phyloP scores from a whole-genome alignment of 257 asterid species.

The Primulina huaijiensis region DNA sequence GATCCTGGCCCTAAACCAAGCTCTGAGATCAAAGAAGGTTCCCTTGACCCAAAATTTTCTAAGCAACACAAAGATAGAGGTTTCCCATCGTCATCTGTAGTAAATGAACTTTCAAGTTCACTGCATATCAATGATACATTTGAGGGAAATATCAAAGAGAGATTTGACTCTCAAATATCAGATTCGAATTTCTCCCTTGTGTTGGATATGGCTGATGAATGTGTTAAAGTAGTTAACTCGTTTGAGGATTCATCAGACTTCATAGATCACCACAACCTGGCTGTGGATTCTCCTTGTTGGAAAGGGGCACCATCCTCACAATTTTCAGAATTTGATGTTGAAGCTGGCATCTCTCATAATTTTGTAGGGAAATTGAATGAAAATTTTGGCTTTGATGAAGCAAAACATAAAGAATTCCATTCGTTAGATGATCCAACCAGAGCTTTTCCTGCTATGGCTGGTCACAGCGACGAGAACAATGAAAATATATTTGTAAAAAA shows the following conservation, averaged over 20 bases:
- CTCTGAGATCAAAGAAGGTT: conserved; percentile 33
- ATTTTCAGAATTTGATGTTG: conserved; percentile 46
- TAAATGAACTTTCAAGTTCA: conserved; percentile 33
- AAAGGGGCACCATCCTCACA: conserved; percentile 74
- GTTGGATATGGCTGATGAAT: conserved; percentile 27
- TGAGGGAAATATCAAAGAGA: conserved; percentile 24
- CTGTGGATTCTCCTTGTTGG: conserved; percentile 98
- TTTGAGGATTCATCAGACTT: conserved; percentile 49
- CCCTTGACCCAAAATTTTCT: conserved; percentile 34
- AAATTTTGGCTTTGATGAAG: conserved; percentile 32
- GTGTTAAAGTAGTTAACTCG: conserved; percentile 36
- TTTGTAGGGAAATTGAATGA: conserved; percentile 36
- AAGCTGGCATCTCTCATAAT: conserved; percentile 33
- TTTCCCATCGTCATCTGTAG: conserved; percentile 28
- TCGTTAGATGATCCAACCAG: conserved; percentile 32
- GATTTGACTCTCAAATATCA: conserved; percentile 39
- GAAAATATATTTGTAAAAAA: conserved; percentile 34
- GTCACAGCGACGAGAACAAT: conserved; percentile 31
- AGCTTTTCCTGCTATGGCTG: conserved; percentile 31
- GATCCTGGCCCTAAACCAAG: conserved; percentile 30
- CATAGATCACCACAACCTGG: conserved; percentile 56
- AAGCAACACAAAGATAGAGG: conserved; percentile 33
- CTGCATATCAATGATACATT: conserved; percentile 29
- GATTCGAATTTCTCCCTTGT: conserved; percentile 32
- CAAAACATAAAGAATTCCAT: conserved; percentile 31